Evolutionary conservation across 148 eudicot species (phyloP).

Genomic region (Limonium bicolor): DNA sequence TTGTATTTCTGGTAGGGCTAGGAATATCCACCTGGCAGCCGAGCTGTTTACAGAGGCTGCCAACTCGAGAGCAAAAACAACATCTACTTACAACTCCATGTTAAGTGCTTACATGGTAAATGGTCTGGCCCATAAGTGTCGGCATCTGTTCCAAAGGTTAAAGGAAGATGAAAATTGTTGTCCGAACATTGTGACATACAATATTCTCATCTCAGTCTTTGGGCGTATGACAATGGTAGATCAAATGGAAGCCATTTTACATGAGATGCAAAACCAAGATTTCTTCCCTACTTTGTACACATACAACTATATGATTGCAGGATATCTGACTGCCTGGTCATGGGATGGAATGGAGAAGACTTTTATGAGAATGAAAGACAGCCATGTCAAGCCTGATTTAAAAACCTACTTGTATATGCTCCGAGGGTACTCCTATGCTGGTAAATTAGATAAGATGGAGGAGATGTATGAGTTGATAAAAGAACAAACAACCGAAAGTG

Average conservation of each 20-base stretch:
- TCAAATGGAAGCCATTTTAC: conserved; percentile 65
- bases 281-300: conserved; percentile 45
- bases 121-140: conserved; percentile 37
- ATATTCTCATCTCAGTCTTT: conserved; percentile 58
- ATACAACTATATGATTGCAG: conserved; percentile 53
- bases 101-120: conserved; percentile 55
- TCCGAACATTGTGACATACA: conserved; percentile 69
- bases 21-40: conserved; percentile 43
- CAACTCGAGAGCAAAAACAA: conserved; percentile 19
- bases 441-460: conserved; percentile 68
- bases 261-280: conserved; percentile 30
- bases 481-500: conserved; percentile 8
- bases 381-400: conserved; percentile 29
- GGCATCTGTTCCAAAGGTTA: conserved; percentile 37
- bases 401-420: conserved; percentile 47
- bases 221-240: conserved; percentile 63
- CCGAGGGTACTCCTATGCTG: conserved; percentile 66
- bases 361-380: conserved; percentile 31
- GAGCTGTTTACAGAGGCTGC: conserved; percentile 57
- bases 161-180: conserved; percentile 40
- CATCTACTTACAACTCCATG: conserved; percentile 56
- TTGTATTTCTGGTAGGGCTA: conserved; percentile 39
- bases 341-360: conserved; percentile 87
- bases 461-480: conserved; percentile 34
- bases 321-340: conserved; percentile 87